Base-by-base conservation (phyloP, 805 yeast species). In the Yarrowia divulgata region DNA sequence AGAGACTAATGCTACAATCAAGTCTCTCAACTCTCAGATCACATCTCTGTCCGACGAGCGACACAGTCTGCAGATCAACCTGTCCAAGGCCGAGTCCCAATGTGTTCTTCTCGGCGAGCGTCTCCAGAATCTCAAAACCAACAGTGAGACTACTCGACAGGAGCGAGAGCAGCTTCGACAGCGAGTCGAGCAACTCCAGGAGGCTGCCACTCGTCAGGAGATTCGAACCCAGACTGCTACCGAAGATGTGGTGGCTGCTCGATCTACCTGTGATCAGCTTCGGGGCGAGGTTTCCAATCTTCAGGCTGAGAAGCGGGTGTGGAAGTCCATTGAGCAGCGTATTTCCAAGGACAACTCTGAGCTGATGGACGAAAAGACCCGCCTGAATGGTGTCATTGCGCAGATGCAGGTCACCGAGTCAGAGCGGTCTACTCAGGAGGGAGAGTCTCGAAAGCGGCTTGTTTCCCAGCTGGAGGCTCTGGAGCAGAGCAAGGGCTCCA, bases 331-430 rank as follows among this genome's bases (percentile, higher is more conserved):
- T 14, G 88, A 87, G 71, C 76, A 79, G 18, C 79, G 89, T 12
- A 76, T 90, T 39, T 79, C 83, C 40, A 78, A 79, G 14, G 91
- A 90, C 71, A 82, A 87, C 50, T 78, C 79, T 8, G 83, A 81
- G 37, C 77, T 90, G 69, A 79, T 82, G 55, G 82, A 83, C 2
- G 97, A 92, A 74, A 87, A 85, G 73, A 77, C 83, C 7, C 83
- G 85, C 67, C 79, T 91, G 49, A 87, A 84, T 72, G 82, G 85
- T 3, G 80, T 88, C 70, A 82, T 90, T 10, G 76, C 84, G 8
- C 88, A 84, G 73, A 78, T 91, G 55, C 94, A 90, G 76, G 74
- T 86, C 1, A 75, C 86, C 48, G 86, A 87, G 69, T 82, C 82
- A 67, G 93, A 90, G 74, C 82, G 93, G 67, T 90, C 88, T 64